Conservation (phyloP, 495 filamentous ascomycete genomes). For the Tuber magnatum region DNA sequence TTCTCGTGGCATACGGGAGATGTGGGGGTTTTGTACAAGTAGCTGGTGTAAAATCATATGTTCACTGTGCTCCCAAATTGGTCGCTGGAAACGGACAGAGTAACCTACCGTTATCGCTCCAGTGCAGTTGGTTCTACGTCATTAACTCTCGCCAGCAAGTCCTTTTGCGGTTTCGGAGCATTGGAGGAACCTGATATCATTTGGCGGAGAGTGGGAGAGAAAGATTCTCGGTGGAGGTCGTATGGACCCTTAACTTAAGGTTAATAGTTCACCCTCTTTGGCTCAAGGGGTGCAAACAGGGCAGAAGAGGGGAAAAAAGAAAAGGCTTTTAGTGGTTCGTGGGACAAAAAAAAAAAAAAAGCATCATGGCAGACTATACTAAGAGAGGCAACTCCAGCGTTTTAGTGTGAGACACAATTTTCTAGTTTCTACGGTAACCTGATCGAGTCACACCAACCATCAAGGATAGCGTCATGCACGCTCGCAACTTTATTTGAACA, state of each 20-base stretch:
- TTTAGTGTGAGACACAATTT: neutral
- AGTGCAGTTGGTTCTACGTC: neutral
- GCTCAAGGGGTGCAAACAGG: neutral
- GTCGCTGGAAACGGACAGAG: neutral
- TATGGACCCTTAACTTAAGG: too few relatives aligned
- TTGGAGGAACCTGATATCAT: neutral
- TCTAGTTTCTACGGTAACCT: neutral
- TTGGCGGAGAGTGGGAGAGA: neutral
- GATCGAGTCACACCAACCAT: neutral
- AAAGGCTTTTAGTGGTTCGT: neutral
- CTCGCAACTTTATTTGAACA: conserved; percentile 4
- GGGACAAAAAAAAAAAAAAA: neutral
- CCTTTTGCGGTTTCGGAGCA: neutral
- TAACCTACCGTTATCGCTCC: neutral
- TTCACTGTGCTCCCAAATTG: neutral
- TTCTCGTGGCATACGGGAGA: neutral
- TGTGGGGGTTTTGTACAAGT: neutral
- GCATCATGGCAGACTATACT: neutral
- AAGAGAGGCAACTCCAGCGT: neutral
- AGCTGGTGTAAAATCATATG: neutral
- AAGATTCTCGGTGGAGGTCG: neutral
- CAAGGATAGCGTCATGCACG: neutral
- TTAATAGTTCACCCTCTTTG: neutral
- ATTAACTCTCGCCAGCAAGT: neutral
- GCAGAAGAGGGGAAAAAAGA: neutral